These are phyloP conservation scores for Pythium pyrilobum DNA, from an alignment of 352 stramenopile genomes.

Conservation along the genomic window DNA sequence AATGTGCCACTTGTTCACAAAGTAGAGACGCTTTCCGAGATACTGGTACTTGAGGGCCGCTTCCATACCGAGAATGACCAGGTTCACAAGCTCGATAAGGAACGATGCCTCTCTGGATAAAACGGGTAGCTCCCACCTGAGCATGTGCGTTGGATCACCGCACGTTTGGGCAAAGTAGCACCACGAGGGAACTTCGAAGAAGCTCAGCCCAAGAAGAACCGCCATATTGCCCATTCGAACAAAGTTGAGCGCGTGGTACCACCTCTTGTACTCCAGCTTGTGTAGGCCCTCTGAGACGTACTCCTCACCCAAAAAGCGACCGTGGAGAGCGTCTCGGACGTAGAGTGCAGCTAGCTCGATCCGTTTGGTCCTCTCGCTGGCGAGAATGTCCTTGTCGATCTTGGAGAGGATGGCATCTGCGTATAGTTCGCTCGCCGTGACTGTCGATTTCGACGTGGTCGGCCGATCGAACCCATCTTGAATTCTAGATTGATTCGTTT, in stretches of 20 bases:
- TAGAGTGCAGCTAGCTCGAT: conserved; percentile 44
- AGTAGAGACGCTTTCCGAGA: conserved; percentile 40
- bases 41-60: conserved; percentile 45
- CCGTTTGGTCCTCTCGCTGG: conserved; percentile 21
- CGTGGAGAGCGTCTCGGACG: conserved; percentile 38
- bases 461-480: background rate
- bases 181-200: conserved; percentile 58
- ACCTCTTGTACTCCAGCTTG: conserved; percentile 42
- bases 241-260: conserved; percentile 42
- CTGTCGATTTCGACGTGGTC: background rate
- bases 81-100: conserved; percentile 38
- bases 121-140: conserved; percentile 34
- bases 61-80: conserved; percentile 37
- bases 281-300: conserved; percentile 41
- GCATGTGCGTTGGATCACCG: conserved; percentile 21
- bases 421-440: background rate
- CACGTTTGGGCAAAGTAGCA: conserved; percentile 37
- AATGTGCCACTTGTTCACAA: conserved; percentile 53
- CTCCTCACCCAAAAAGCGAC: conserved; percentile 41
- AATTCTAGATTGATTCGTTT: background rate
- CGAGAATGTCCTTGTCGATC: conserved; percentile 5
- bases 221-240: conserved; percentile 39
- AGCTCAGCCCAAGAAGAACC: conserved; percentile 37
- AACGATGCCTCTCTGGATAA: conserved; percentile 24
- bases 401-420: background rate